Base-by-base conservation (phyloP, 345 rosid species). In the Lumnitzera racemosa region DNA sequence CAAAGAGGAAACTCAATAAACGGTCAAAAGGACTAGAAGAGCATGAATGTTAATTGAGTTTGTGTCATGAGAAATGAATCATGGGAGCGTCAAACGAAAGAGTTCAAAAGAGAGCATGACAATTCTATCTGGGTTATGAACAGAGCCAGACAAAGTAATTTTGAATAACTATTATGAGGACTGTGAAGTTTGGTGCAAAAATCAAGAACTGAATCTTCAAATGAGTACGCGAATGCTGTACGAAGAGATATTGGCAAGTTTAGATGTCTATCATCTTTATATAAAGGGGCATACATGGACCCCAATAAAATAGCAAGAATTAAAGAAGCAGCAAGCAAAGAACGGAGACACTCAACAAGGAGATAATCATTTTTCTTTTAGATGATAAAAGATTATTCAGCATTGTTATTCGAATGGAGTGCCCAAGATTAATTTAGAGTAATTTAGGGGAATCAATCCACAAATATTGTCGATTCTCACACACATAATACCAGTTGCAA, bases 1-100 rank as follows among this genome's bases (percentile, higher is more conserved):
- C 81, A 78, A 81, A 96, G 87, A 74, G 76, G 88, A 83, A 82
- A 78, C 73, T 83, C 86, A 80, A 83, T 76, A 85, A 82, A 87
- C 82, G 94, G 96, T 78, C 76, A 74, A 77, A 73, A 72, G 82
- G 89, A 75, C 71, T 66, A 64, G 84, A 77, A 81, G 82, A 78
- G 62, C 64, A 83, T 74, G 81, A 88, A 68, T 79, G 65, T 78
- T 55, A 77, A 80, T 23, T 51, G 85, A 73, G 72, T 55, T 63
- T 53, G 58, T 68, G 81, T 85, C 82, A 88, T 81, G 65, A 80
- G 78, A 78, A 65, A 52, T 80, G 89, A 78, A 36, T 58, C 68
- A 68, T 71, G 74, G 80, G 81, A 75, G 80, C 73, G 17, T 67
- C 63, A 69, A 70, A 72, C 70, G 75, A 79, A 75, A 65, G 80